Base-by-base conservation (phyloP, 108 stramenopile genomes). In the Cyclostephanos tholiformis region DNA sequence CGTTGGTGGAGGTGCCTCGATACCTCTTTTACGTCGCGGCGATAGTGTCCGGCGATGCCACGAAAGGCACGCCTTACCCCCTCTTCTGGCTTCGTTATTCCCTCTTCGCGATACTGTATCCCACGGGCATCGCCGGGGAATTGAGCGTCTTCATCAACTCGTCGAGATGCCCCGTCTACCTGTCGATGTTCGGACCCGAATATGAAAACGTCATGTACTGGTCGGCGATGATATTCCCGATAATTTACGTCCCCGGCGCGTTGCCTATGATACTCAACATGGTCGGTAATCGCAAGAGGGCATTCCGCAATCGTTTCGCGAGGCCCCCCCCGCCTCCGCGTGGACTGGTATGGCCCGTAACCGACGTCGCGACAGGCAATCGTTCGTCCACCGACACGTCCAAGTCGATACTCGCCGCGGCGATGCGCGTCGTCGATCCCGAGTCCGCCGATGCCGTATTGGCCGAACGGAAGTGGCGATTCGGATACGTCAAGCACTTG, bases 61-160 rank as follows among this genome's bases (percentile, higher is more conserved):
- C 91, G 72, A 94, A 91, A 67, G 86, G 84, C 64, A 95, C 94
- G 12, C 95, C 95, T 20, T 99, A 80, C 79, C 91, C 95, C 29
- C 91, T 99, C 10, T 98, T 98, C 73, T 99, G 91, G 94, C 85
- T 98, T 22, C 90, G 99, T 12, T 99, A 99, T 82, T 95, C 96
- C 41, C 81, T 97, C 32, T 98, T 98, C 79, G 91, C 91, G 61
- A 70, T 97, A 25, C 84, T 98, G 16, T 98, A 98, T 80, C 97
- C 98, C 20, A 94, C 94, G 13, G 98, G 98, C 35, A 98, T 98
- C 81, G 76, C 88, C 0, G 98, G 98, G 36, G 97, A 98, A 73
- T 56, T 96, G 19, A 77, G 89, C 44, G 91, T 93, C 63, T 94
- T 92, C 68, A 69, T 90, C 69, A 66, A 67, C 22, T 86, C 91